Evolutionary conservation across 2,329 filamentous ascomycete species (phyloP).

Genomic region (Bipolaris gigantea): DNA sequence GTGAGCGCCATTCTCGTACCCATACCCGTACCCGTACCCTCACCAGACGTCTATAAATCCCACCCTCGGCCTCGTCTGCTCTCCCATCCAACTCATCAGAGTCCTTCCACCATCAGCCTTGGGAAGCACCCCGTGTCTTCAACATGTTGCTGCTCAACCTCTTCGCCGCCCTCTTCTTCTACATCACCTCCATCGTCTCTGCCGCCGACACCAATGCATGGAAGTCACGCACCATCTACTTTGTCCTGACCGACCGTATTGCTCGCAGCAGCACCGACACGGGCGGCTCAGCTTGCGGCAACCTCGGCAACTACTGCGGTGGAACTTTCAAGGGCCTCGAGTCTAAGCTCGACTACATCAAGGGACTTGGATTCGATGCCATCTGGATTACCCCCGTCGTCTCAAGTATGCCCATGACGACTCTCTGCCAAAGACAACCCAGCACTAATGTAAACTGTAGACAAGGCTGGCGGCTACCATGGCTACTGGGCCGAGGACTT

Average conservation of each 20-base stretch:
- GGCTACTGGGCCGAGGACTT: slow-evolving; percentile 56
- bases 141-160: slow-evolving; percentile 24
- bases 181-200: slow-evolving; percentile 21
- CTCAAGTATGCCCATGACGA: slow-evolving; percentile 27
- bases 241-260: slow-evolving; percentile 42
- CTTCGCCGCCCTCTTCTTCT: slow-evolving; percentile 11
- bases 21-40: neutral
- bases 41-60: slow-evolving; percentile 9
- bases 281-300: slow-evolving; percentile 34
- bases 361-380: slow-evolving; percentile 54
- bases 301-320: slow-evolving; percentile 51
- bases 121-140: slow-evolving; percentile 1
- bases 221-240: slow-evolving; percentile 45
- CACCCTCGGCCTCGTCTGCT: slow-evolving; percentile 2
- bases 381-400: slow-evolving; percentile 51
- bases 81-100: neutral
- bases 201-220: slow-evolving; percentile 40
- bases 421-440: neutral
- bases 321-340: slow-evolving; percentile 56
- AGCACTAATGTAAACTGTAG: slow-evolving; percentile 8
- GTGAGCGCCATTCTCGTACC: neutral
- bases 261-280: slow-evolving; percentile 39
- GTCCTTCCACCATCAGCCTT: slow-evolving; percentile 1
- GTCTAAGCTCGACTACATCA: slow-evolving; percentile 55
- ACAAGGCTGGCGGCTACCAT: slow-evolving; percentile 53